Evolutionary conservation across 371 early-diverging fungal genomes (phyloP), one percentile per base, ranked within the genome.

Genomic region (Mucor saturninus): DNA sequence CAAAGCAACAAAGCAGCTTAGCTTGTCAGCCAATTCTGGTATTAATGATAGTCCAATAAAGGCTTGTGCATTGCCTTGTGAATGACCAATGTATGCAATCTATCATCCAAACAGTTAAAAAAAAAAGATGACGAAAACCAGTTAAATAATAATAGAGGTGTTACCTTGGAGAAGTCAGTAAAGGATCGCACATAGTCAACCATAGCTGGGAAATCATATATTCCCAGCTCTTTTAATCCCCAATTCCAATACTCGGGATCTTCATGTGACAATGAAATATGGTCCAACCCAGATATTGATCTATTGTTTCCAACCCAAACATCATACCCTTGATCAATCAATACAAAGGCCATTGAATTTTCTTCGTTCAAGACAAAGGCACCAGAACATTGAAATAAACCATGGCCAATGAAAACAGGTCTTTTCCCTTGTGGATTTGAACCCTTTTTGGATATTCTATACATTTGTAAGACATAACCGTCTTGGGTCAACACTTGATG

Each of bases 331-430:
- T 72, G 66, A 21, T 84, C 77, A 2, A 64, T 77, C 3, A 87
- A 67, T 43, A 65, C 69, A 68, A 84, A 87, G 11, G 84, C 85
- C 15, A 87, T 45, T 0, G 85, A 85, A n/a, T 67, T 39, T 7
- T 74, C 66, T 42, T 84, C 84, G 53, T 75, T 84, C 28, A 80
- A 59, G 10, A 83, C 71, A 71, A 81, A 87, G 3, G 77, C 85
- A 9, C 88, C 88, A 15, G 79, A 73, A 52, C 80, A 77, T 65
- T 87, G 87, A 59, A 87, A 84, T n/a, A 87, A 66, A 15, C 87
- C 87, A 68, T 87, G 88, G 43, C 83, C 79, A 7, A 86, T 60
- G 15, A 87, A 52, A 30, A 87, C 75, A 11, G 86, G 80, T 11
- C n/a, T 58, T 42, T 59, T 74, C 21, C 52, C 66, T 55, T 35